A percentile compares a stretch with the other conserved stretches of the same genome.
These are phyloP conservation scores for Casuarina equisetifolia DNA, from an alignment of 306 rosid species.

Conservation along the genomic window DNA sequence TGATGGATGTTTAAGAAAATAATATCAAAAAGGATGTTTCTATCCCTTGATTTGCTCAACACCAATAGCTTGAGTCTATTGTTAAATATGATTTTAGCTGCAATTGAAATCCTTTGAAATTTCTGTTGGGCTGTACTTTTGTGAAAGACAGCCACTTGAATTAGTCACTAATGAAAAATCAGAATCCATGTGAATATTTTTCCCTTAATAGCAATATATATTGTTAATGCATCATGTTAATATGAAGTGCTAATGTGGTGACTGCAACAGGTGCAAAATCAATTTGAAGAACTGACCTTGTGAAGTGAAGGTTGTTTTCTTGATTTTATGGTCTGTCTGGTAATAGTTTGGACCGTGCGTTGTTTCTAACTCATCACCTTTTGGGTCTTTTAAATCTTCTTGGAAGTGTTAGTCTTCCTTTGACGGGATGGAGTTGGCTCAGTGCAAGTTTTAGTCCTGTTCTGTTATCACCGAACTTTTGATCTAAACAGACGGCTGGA, in stretches of 20 bases:
- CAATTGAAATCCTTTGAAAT: too few species aligned
- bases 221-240: background rate
- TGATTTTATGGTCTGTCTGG: background rate
- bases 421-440: background rate
- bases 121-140: too few species aligned
- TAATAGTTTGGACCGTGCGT: background rate
- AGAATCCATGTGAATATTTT: background rate
- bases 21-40: background rate
- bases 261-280: conserved; percentile 35
- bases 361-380: background rate
- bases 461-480: background rate
- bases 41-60: background rate
- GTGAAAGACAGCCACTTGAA: too few species aligned
- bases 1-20: too few species aligned
- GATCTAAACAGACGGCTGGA: background rate
- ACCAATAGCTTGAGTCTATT: background rate
- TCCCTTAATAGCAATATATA: background rate
- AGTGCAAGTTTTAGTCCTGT: background rate
- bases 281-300: conserved; percentile 21
- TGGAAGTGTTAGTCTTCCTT: background rate
- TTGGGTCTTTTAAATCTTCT: background rate
- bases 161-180: too few species aligned
- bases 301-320: conserved; percentile 10
- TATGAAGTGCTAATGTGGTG: conserved; percentile 23
- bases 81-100: background rate